Conservation (phyloP, 257 asterid genomes). For the Linaria vulgaris region DNA sequence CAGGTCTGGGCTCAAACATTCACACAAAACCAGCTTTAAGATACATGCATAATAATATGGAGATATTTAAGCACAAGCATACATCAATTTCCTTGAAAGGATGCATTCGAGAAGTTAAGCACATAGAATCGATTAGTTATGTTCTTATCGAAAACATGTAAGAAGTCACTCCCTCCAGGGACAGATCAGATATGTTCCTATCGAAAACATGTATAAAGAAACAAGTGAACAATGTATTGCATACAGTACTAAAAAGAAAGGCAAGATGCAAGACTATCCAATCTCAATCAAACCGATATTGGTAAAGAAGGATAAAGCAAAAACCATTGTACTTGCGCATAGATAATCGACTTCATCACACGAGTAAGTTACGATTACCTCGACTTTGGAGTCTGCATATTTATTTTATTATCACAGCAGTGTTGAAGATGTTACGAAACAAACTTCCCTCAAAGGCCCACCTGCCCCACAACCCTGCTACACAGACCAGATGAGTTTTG, state of each 20-base stretch:
- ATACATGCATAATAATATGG: neutral
- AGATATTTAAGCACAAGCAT: too few relatives aligned
- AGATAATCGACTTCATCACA: slow-evolving; percentile 6
- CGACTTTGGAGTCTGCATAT: slow-evolving; percentile 83
- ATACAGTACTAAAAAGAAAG: too few relatives aligned
- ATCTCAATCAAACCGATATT: neutral
- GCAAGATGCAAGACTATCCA: neutral
- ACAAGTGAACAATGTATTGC: too few relatives aligned
- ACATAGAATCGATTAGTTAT: too few relatives aligned
- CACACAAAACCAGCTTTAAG: neutral
- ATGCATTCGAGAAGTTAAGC: too few relatives aligned
- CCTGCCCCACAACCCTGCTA: slow-evolving; percentile 57
- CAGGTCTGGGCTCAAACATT: slow-evolving; percentile 30
- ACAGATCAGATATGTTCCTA: too few relatives aligned
- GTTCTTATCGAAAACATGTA: too few relatives aligned
- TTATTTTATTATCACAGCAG: slow-evolving; percentile 34
- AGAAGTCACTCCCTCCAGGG: neutral
- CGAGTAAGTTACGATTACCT: slow-evolving; percentile 47
- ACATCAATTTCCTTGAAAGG: neutral
- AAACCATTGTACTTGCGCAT: neutral
- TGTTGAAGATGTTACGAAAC: slow-evolving; percentile 31
- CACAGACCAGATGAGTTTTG: slow-evolving; percentile 41
- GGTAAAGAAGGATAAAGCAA: neutral
- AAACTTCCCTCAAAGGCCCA: slow-evolving; percentile 45
- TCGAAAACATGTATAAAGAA: too few relatives aligned